A percentile compares a stretch with the other conserved stretches of the same genome.
phyloP scores from a whole-genome alignment of 2,329 filamentous ascomycete species.

The Claviceps capensis region DNA sequence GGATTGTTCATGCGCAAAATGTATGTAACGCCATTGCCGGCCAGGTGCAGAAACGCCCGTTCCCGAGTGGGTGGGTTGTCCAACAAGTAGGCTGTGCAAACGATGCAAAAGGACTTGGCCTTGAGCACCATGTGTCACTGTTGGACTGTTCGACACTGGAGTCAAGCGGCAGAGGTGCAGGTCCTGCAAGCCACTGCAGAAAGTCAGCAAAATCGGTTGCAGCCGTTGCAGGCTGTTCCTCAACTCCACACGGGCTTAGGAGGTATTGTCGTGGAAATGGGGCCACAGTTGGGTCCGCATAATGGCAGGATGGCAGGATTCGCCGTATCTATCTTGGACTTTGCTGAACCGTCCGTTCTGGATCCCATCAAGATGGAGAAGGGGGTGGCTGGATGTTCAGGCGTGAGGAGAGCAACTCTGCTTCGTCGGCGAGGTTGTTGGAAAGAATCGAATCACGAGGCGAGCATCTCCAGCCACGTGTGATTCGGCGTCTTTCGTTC shows the following conservation, averaged over 20 bases:
- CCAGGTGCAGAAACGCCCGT: constrained; percentile 1
- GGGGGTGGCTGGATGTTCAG: not conserved
- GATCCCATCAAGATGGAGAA: not conserved
- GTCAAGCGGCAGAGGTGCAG: too few species aligned
- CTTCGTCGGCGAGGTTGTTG: too few species aligned
- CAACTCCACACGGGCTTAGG: not conserved
- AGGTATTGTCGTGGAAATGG: not conserved
- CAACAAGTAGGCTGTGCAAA: constrained; percentile 10
- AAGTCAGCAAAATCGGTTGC: not conserved
- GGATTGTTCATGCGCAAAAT: not conserved
- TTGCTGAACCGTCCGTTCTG: not conserved
- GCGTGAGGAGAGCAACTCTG: too few species aligned
- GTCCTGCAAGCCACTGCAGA: not conserved
- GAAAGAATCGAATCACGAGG: too few species aligned
- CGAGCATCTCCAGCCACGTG: not conserved
- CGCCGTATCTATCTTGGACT: not conserved
- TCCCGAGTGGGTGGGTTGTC: constrained; percentile 5
- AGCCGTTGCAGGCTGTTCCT: not conserved
- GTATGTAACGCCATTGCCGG: too few species aligned
- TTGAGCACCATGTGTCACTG: constrained; percentile 1
- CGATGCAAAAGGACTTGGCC: constrained; percentile 11
- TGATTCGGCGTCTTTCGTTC: not conserved
- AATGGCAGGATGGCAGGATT: not conserved
- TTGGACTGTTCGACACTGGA: not conserved
- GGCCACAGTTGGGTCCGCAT: not conserved